A percentile compares a stretch with the other conserved stretches of the same genome.
Evolutionary conservation across 2,329 filamentous ascomycete species (phyloP).

Genomic region (Clarireedia homoeocarpa): DNA sequence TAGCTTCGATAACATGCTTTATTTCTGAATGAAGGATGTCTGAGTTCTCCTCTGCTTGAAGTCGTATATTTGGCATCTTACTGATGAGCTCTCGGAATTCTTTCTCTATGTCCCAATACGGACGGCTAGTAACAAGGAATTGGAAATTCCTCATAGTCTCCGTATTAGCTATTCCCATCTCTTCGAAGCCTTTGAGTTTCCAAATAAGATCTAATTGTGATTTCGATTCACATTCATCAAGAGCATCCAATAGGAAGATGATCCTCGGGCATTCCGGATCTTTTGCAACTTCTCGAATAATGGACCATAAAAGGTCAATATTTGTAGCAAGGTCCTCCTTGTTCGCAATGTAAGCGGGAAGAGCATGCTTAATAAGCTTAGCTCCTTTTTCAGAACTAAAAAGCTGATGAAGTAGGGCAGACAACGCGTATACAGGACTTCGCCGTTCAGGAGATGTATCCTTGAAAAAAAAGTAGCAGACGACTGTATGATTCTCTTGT

Average conservation of each 20-base stretch:
- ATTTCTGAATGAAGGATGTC: constrained; percentile 8
- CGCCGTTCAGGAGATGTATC: neutral
- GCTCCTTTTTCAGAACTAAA: neutral
- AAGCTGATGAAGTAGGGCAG: constrained; percentile 7
- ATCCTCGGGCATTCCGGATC: constrained; percentile 2
- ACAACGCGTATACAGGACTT: constrained; percentile 3
- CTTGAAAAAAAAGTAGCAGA: constrained; percentile 10
- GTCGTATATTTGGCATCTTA: constrained; percentile 1
- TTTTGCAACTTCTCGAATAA: neutral
- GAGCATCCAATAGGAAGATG: constrained; percentile 6
- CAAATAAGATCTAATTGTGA: neutral
- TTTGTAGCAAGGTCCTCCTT: neutral
- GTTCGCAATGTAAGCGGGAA: neutral
- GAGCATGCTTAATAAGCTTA: constrained; percentile 1
- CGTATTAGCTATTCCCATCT: neutral
- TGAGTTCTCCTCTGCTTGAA: constrained; percentile 2
- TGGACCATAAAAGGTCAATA: constrained; percentile 3
- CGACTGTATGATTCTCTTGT: neutral
- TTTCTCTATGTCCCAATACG: constrained; percentile 5
- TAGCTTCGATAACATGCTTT: constrained; percentile 7
- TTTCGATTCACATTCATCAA: constrained; percentile 4
- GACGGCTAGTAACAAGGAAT: constrained; percentile 7
- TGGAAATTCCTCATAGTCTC: neutral
- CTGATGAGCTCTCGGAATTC: neutral
- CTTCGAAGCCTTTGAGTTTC: constrained; percentile 1